These are phyloP conservation scores for Paragyromitra xinjiangensis DNA, from an alignment of 495 filamentous ascomycete genomes.

Conservation along the genomic window DNA sequence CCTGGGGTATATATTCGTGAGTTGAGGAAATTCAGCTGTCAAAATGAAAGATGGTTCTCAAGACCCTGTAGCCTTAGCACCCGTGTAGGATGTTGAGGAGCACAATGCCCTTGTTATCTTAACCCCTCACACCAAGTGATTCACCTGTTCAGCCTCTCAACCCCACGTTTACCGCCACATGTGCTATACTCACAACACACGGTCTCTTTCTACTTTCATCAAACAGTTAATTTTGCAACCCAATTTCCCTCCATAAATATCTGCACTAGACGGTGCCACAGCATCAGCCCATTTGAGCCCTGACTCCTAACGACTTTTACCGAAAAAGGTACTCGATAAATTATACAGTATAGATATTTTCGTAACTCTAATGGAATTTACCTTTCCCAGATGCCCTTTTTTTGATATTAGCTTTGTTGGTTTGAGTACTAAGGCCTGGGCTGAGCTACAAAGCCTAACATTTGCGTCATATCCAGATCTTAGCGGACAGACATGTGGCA, in stretches of 20 bases:
- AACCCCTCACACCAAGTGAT: constrained; percentile 43
- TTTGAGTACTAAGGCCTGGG: neutral
- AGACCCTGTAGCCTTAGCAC: neutral
- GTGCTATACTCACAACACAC: neutral
- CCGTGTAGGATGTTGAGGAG: constrained; percentile 17
- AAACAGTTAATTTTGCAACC: no score
- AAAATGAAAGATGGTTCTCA: neutral
- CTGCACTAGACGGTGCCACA: no score
- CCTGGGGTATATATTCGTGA: constrained; percentile 23
- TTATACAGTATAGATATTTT: neutral
- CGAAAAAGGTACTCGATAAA: neutral
- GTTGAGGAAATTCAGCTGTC: constrained; percentile 31
- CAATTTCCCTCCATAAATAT: no score
- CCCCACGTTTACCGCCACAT: constrained; percentile 8
- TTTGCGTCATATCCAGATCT: neutral
- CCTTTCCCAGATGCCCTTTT: neutral
- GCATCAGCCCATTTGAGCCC: neutral
- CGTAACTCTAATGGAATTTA: neutral
- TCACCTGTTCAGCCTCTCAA: neutral
- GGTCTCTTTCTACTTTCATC: no score
- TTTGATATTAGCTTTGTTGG: neutral
- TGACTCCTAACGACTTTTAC: neutral
- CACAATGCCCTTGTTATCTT: constrained; percentile 36
- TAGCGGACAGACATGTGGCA: neutral
- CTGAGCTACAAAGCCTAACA: neutral